Evolutionary conservation across 2,329 filamentous ascomycete species (phyloP).

Genomic region (Gaeumannomyces tritici): DNA sequence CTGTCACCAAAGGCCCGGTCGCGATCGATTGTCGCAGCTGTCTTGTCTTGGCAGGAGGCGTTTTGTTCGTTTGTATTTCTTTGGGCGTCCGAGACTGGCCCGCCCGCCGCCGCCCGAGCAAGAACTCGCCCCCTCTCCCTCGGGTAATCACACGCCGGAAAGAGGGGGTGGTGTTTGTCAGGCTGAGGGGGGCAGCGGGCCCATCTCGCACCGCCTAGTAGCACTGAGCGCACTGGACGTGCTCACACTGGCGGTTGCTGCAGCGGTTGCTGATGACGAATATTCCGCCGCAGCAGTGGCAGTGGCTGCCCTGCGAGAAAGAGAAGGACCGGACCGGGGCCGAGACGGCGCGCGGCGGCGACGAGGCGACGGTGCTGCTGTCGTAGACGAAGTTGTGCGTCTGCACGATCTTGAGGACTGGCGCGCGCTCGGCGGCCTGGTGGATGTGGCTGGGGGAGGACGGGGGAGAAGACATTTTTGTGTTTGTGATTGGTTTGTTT

Average conservation of each 20-base stretch:
- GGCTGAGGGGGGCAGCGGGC: too few relatives aligned
- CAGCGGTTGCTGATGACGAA: constrained; percentile 48
- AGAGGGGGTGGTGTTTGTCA: too few relatives aligned
- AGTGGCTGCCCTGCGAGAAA: constrained; percentile 22
- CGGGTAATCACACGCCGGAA: too few relatives aligned
- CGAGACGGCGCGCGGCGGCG: background rate
- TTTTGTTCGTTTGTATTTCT: too few relatives aligned
- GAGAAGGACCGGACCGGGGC: constrained; percentile 6
- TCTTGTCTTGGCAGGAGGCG: too few relatives aligned
- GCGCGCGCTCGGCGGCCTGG: background rate
- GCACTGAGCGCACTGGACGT: constrained; percentile 40
- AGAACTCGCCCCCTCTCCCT: too few relatives aligned
- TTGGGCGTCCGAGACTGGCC: too few relatives aligned
- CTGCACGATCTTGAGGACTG: background rate
- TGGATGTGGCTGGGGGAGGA: background rate
- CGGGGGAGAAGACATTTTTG: background rate
- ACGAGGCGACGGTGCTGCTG: background rate
- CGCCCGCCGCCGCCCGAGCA: too few relatives aligned
- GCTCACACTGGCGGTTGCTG: constrained; percentile 30
- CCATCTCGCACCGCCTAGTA: constrained; percentile 14
- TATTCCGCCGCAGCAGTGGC: constrained; percentile 45
- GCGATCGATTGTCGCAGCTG: too few relatives aligned
- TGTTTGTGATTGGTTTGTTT: background rate
- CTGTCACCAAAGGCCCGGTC: too few relatives aligned
- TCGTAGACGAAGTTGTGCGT: background rate